phyloP scores from a whole-genome alignment of 305 asterid genomes.

The Rubia peregrina region DNA sequence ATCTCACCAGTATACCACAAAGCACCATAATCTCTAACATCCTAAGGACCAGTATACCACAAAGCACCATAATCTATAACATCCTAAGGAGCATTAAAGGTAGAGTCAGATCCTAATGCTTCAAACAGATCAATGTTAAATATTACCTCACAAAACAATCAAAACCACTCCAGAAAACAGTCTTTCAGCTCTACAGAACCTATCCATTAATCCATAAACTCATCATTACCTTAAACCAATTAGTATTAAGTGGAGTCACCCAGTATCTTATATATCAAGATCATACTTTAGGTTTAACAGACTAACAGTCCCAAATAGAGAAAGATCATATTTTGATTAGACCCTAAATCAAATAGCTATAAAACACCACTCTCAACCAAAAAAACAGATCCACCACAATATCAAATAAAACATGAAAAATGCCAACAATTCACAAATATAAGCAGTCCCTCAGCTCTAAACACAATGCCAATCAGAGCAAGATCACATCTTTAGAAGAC shows the following conservation, averaged over 20 bases:
- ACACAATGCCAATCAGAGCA: neutral
- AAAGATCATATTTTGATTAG: neutral
- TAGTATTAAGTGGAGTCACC: neutral
- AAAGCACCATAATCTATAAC: neutral
- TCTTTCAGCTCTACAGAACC: neutral
- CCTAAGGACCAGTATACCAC: neutral
- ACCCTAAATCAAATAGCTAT: neutral
- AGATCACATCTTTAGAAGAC: neutral
- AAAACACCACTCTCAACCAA: neutral
- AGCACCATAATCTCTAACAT: neutral
- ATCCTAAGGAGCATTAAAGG: neutral
- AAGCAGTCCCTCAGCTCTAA: neutral
- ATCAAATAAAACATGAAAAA: neutral
- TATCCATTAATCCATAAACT: neutral
- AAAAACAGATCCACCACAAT: slow-evolving; percentile 10
- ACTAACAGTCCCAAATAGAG: neutral
- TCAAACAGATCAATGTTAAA: neutral
- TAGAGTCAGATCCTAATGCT: slow-evolving; percentile 4
- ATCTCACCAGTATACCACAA: neutral
- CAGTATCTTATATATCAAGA: too few relatives aligned
- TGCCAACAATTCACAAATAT: neutral
- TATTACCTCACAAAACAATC: neutral
- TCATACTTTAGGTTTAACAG: neutral
- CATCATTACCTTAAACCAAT: neutral
- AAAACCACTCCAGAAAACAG: neutral